Evolutionary conservation across 371 early-diverging fungal species (phyloP).

Genomic region (Rhizopus sp.): DNA sequence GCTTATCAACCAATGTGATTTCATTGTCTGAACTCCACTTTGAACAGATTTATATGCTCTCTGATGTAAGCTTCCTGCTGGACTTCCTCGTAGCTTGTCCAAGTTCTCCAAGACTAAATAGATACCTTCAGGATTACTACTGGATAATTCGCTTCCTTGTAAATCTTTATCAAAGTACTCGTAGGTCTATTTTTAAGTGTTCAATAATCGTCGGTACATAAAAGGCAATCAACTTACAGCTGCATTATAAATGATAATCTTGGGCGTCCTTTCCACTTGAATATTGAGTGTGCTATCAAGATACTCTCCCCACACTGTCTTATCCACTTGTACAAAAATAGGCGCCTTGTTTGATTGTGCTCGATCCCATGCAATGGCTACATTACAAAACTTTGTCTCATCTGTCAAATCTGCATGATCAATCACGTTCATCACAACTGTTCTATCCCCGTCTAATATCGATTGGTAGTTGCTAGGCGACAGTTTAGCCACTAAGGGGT

Average conservation of each 20-base stretch:
- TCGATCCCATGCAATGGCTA: conserved; percentile 17
- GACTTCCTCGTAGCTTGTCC: conserved; percentile 1
- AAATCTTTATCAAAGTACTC: conserved; percentile 13
- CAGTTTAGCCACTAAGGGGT: conserved; percentile 38
- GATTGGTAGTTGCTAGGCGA: conserved; percentile 33
- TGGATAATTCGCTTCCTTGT: background rate
- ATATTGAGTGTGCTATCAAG: conserved; percentile 13
- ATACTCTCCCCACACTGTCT: conserved; percentile 25
- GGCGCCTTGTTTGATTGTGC: conserved; percentile 3
- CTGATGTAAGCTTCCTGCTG: conserved; percentile 19
- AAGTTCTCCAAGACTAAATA: conserved; percentile 16
- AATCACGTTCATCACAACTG: conserved; percentile 34
- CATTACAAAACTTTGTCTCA: conserved; percentile 25
- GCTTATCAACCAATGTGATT: conserved; percentile 34
- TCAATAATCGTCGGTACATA: background rate
- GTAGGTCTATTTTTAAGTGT: conserved; percentile 7
- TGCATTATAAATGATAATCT: conserved; percentile 21
- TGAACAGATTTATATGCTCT: conserved; percentile 10
- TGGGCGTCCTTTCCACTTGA: conserved; percentile 4
- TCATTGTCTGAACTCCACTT: conserved; percentile 5
- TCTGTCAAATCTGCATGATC: conserved; percentile 17
- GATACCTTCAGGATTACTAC: conserved; percentile 16
- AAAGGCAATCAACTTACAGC: conserved; percentile 10
- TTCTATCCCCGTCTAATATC: conserved; percentile 31
- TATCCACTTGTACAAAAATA: conserved; percentile 27